phyloP scores from a whole-genome alignment of 805 yeast genomes.

The Yarrowia sp. region DNA sequence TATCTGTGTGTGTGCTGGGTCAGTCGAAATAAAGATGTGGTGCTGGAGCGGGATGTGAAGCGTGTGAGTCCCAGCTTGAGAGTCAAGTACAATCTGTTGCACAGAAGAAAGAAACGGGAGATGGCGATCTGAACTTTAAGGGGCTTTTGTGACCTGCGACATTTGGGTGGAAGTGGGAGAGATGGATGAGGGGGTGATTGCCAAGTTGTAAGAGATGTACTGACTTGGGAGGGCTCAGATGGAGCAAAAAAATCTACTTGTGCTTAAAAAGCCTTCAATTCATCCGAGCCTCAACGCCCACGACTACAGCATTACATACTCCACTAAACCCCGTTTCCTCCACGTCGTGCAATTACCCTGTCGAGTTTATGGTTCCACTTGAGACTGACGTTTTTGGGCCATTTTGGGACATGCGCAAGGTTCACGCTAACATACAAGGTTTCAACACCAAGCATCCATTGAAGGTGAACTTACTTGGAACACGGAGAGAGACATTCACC shows the following conservation, averaged over 20 bases:
- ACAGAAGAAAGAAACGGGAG: slow-evolving; percentile 18
- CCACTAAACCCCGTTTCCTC: neutral
- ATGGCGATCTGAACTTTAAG: slow-evolving; percentile 25
- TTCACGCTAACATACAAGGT: neutral
- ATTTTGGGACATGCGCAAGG: neutral
- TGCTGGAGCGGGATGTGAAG: neutral
- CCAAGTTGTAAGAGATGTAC: too few relatives aligned
- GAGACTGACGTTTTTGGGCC: slow-evolving; percentile 17
- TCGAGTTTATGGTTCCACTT: slow-evolving; percentile 8
- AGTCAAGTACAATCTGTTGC: slow-evolving; percentile 6
- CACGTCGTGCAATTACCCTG: slow-evolving; percentile 6
- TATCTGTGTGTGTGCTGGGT: neutral
- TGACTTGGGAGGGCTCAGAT: too few relatives aligned
- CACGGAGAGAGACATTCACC: neutral
- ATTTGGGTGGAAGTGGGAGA: neutral
- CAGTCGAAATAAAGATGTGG: neutral
- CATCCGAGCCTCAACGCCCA: neutral
- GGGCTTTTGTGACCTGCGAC: slow-evolving; percentile 1
- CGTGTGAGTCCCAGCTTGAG: slow-evolving; percentile 2
- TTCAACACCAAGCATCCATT: neutral
- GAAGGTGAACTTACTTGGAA: neutral
- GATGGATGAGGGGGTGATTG: neutral
- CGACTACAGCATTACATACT: neutral
- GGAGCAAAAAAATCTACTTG: too few relatives aligned
- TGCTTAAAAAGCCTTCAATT: neutral